A percentile compares a stretch with the other conserved stretches of the same genome.
phyloP scores from a whole-genome alignment of 2,329 filamentous ascomycete species.

The Penicillium paneum region DNA sequence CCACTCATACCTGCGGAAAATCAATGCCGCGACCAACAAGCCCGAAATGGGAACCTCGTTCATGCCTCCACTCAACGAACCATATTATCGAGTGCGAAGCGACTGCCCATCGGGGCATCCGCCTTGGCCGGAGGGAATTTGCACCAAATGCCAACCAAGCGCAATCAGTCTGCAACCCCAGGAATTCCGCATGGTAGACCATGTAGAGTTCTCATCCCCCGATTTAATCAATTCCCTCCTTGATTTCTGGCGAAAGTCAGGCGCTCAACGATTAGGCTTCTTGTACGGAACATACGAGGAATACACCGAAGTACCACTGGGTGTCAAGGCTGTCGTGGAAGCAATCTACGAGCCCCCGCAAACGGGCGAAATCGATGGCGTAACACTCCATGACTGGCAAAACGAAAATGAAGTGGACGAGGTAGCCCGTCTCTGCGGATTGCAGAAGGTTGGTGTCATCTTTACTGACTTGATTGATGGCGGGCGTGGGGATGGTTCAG shows the following conservation, averaged over 20 bases:
- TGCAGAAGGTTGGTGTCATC: constrained; percentile 87
- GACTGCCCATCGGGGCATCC: constrained; percentile 92
- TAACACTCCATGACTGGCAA: constrained; percentile 80
- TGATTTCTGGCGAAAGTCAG: constrained; percentile 85
- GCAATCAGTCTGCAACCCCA: constrained; percentile 95
- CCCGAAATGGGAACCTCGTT: constrained; percentile 90
- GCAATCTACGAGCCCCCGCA: constrained; percentile 97
- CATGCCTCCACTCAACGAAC: constrained; percentile 90
- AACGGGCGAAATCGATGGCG: constrained; percentile 79
- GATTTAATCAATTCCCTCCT: constrained; percentile 84
- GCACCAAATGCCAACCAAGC: constrained; percentile 95
- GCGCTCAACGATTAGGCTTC: constrained; percentile 79
- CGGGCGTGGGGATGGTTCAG: constrained; percentile 75
- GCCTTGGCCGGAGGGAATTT: constrained; percentile 92
- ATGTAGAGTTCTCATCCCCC: constrained; percentile 90
- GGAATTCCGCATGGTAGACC: constrained; percentile 93
- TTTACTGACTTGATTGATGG: constrained; percentile 89
- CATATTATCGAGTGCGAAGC: constrained; percentile 82
- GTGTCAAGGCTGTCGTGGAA: constrained; percentile 92
- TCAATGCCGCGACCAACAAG: constrained; percentile 95
- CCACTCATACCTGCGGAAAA: constrained; percentile 88
- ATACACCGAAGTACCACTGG: constrained; percentile 88
- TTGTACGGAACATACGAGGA: constrained; percentile 88
- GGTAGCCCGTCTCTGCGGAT: constrained; percentile 75
- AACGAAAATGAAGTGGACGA: constrained; percentile 79